Percentiles rank a stretch among this genome's conserved stretches.
These are phyloP conservation scores for Carallia pectinifolia DNA, from an alignment of 345 rosid species.

Conservation along the genomic window DNA sequence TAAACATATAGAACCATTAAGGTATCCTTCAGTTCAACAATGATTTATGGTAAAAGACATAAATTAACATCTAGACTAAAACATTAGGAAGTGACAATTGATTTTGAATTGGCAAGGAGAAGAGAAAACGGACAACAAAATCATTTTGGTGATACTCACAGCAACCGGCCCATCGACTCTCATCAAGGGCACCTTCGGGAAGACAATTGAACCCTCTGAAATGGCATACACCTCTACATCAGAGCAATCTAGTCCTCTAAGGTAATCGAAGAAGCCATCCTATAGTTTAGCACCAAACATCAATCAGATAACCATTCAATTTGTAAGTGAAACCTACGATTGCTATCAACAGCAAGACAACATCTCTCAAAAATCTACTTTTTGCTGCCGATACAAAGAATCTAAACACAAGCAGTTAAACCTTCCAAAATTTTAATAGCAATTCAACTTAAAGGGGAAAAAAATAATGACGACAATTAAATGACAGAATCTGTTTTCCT, in stretches of 20 bases:
- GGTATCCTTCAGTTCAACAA: background rate
- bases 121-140: background rate
- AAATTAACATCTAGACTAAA: too few relatives aligned
- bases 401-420: too few relatives aligned
- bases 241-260: slow-evolving; percentile 81
- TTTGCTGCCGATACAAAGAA: background rate
- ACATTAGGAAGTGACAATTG: too few relatives aligned
- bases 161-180: slow-evolving; percentile 94
- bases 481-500: too few relatives aligned
- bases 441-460: background rate
- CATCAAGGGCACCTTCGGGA: slow-evolving; percentile 91
- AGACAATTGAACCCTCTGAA: slow-evolving; percentile 85
- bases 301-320: slow-evolving; percentile 16
- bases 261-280: slow-evolving; percentile 83
- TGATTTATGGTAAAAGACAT: background rate
- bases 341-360: background rate
- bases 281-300: slow-evolving; percentile 22
- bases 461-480: background rate
- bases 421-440: background rate
- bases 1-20: slow-evolving; percentile 19
- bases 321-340: slow-evolving; percentile 3
- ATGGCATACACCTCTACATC: slow-evolving; percentile 84
- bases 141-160: slow-evolving; percentile 51
- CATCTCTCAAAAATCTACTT: background rate
- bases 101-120: background rate